Conservation (phyloP, 2,329 filamentous ascomycete species). For the Bertia moriformis region DNA sequence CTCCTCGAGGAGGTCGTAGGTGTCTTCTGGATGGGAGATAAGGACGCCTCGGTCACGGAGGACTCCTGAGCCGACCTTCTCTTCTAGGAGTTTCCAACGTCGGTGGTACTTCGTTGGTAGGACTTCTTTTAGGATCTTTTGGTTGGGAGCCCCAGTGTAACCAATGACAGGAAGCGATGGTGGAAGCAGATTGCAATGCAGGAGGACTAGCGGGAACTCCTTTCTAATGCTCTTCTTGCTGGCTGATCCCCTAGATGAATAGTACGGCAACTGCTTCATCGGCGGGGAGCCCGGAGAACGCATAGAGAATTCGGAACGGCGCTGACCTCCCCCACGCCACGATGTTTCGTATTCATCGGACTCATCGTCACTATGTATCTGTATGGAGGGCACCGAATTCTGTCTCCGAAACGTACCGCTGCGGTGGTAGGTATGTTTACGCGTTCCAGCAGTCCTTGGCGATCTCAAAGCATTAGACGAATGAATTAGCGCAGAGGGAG, state of each 20-base stretch:
- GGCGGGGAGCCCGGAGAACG: slow-evolving; percentile 15
- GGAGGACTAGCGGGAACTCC: slow-evolving; percentile 40
- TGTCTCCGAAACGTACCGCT: slow-evolving; percentile 23
- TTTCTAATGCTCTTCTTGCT: slow-evolving; percentile 18
- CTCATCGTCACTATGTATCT: slow-evolving; percentile 22
- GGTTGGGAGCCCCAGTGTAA: slow-evolving; percentile 13
- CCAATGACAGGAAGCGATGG: slow-evolving; percentile 30
- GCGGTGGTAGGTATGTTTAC: slow-evolving; percentile 4
- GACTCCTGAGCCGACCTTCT: slow-evolving; percentile 35
- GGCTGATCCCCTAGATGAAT: slow-evolving; percentile 13
- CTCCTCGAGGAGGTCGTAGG: slow-evolving; percentile 49
- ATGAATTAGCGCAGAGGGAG: slow-evolving; percentile 19
- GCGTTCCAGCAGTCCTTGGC: slow-evolving; percentile 2
- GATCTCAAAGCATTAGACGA: slow-evolving; percentile 11
- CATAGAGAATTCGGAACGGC: slow-evolving; percentile 13
- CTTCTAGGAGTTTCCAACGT: slow-evolving; percentile 33
- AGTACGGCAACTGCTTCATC: slow-evolving; percentile 15
- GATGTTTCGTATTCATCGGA: slow-evolving; percentile 18
- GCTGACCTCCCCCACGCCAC: slow-evolving; percentile 4
- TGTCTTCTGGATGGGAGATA: slow-evolving; percentile 46
- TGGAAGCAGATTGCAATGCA: slow-evolving; percentile 44
- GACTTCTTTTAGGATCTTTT: slow-evolving; percentile 28
- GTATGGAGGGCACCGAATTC: slow-evolving; percentile 25
- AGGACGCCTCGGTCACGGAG: slow-evolving; percentile 41
- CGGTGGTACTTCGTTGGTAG: slow-evolving; percentile 27